Evolutionary conservation across 169 alveolate species (phyloP).

Genomic region (Sarcocystis neurona): DNA sequence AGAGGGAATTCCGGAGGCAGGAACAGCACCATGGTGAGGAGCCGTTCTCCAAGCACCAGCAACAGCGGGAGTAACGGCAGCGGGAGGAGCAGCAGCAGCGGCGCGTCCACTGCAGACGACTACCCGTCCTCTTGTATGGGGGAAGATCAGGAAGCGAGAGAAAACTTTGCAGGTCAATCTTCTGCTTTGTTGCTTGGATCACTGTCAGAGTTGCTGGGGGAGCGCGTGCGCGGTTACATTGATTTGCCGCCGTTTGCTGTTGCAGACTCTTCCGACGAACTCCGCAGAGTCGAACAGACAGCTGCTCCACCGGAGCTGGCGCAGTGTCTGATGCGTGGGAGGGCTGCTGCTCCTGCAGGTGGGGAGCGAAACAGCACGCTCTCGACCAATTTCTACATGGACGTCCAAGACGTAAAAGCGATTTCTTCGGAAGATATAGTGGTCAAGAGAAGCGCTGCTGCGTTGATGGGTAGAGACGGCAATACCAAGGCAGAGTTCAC

Average conservation of each 20-base stretch:
- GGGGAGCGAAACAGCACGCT: neutral
- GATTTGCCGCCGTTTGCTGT: slow-evolving; percentile 37
- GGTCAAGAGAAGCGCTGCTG: slow-evolving; percentile 11
- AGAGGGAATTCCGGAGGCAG: too few species aligned
- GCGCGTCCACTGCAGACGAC: too few species aligned
- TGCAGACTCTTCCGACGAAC: neutral
- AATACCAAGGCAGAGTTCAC: neutral
- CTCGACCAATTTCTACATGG: neutral
- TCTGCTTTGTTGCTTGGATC: neutral
- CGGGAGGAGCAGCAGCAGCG: too few species aligned
- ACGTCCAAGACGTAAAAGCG: neutral
- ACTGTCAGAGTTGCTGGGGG: neutral
- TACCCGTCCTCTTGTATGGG: too few species aligned
- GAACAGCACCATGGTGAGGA: too few species aligned
- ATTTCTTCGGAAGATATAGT: slow-evolving; percentile 38
- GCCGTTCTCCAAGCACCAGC: slow-evolving; percentile 1
- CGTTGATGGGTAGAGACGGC: slow-evolving; percentile 36
- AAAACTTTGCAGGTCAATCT: too few species aligned
- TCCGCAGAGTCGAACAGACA: neutral
- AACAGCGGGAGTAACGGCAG: slow-evolving; percentile 33
- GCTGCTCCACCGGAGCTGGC: too few species aligned
- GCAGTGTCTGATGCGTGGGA: neutral
- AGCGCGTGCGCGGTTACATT: slow-evolving; percentile 14
- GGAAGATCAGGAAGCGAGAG: too few species aligned
- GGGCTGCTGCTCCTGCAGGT: neutral